A percentile compares a stretch with the other conserved stretches of the same genome.
phyloP scores from a whole-genome alignment of 1,284 basidiomycete species.

The Gymnopus androsaceus region DNA sequence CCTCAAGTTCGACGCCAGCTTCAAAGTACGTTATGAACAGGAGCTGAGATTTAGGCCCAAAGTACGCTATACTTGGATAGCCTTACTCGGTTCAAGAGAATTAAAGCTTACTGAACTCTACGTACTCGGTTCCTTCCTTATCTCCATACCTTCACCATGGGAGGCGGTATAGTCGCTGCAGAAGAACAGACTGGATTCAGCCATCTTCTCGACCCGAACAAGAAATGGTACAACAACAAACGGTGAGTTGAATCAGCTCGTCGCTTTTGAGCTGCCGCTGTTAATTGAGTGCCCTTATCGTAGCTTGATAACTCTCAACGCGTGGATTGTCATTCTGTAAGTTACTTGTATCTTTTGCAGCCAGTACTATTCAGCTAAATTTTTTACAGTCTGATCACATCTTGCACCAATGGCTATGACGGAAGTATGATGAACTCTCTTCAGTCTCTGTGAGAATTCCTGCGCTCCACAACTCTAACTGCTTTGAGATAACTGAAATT shows the following conservation, averaged over 20 bases:
- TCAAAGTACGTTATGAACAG: no score
- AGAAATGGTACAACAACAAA: slow-evolving; percentile 74
- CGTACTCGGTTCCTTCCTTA: no score
- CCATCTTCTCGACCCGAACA: slow-evolving; percentile 62
- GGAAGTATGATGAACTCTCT: slow-evolving; percentile 79
- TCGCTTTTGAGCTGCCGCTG: no score
- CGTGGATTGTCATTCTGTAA: slow-evolving; percentile 68
- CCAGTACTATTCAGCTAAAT: background rate
- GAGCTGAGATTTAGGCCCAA: no score
- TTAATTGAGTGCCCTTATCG: slow-evolving; percentile 4
- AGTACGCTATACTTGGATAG: no score
- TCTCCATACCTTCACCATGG: slow-evolving; percentile 39
- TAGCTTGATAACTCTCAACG: slow-evolving; percentile 63
- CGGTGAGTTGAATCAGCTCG: slow-evolving; percentile 41
- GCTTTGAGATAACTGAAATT: background rate
- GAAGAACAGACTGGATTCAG: slow-evolving; percentile 41
- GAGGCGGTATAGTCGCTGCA: slow-evolving; percentile 51
- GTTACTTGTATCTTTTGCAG: slow-evolving; percentile 24
- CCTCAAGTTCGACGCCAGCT: no score
- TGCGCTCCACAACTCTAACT: background rate
- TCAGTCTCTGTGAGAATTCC: slow-evolving; percentile 47
- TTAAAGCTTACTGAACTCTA: no score
- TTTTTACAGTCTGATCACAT: slow-evolving; percentile 63
- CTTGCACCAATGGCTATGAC: slow-evolving; percentile 76
- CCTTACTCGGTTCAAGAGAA: no score